These are phyloP conservation scores for Aspergillus felis DNA, from an alignment of 2,329 filamentous ascomycete species.

Conservation along the genomic window DNA sequence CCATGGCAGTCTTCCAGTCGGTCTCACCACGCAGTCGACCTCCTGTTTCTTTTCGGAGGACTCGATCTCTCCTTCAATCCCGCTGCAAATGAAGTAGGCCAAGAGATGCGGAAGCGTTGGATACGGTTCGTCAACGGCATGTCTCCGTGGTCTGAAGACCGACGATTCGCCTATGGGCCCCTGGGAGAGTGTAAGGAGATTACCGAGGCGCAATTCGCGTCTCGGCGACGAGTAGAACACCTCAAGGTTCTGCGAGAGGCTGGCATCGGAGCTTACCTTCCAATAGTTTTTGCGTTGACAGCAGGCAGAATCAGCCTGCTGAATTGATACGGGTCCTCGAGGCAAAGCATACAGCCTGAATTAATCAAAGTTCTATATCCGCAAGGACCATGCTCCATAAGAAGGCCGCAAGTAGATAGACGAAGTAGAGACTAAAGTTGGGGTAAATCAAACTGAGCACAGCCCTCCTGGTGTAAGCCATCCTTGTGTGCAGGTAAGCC, in stretches of 20 bases:
- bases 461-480: not conserved
- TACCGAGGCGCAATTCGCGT: constrained; percentile 28
- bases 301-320: constrained; percentile 43
- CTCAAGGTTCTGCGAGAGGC: constrained; percentile 28
- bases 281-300: constrained; percentile 29
- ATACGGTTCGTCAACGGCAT: constrained; percentile 35
- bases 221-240: constrained; percentile 30
- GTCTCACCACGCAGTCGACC: constrained; percentile 47
- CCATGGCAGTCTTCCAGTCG: constrained; percentile 47
- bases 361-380: not conserved
- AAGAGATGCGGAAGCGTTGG: constrained; percentile 41
- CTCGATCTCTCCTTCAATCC: constrained; percentile 36
- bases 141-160: constrained; percentile 33
- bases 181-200: constrained; percentile 33
- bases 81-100: constrained; percentile 29
- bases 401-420: not conserved
- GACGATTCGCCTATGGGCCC: constrained; percentile 40
- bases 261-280: constrained; percentile 26
- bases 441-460: not conserved
- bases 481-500: too few species aligned
- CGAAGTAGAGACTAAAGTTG: not conserved
- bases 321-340: constrained; percentile 22
- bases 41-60: constrained; percentile 44
- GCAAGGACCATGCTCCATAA: not conserved
- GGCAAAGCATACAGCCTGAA: not conserved